Conservation (phyloP, 768 basidiomycete genomes). For the Boletellus ananiceps region DNA sequence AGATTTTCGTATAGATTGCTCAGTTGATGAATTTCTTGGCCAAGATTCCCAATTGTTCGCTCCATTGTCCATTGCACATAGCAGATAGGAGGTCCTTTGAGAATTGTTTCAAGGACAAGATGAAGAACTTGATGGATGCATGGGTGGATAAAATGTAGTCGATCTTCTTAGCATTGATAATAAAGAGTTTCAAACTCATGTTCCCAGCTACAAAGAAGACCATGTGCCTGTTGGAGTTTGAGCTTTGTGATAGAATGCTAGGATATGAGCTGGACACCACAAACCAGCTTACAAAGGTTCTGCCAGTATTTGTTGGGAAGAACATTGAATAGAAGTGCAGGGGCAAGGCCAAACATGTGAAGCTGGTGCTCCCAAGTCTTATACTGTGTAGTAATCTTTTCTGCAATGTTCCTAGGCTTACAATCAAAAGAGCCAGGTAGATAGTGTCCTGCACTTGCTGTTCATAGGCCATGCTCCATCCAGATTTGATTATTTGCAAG, state of each 20-base stretch:
- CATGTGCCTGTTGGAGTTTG: too few relatives aligned
- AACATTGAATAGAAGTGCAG: too few relatives aligned
- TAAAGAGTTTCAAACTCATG: constrained; percentile 30
- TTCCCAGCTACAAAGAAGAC: constrained; percentile 19
- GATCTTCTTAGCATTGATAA: constrained; percentile 17
- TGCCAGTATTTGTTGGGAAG: too few relatives aligned
- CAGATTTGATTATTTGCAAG: constrained; percentile 18
- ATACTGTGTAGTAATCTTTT: constrained; percentile 27
- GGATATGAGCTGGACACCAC: too few relatives aligned
- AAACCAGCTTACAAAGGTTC: too few relatives aligned
- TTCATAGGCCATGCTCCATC: constrained; percentile 18
- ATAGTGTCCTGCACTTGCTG: constrained; percentile 12
- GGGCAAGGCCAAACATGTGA: constrained; percentile 18
- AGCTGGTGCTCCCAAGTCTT: constrained; percentile 27
- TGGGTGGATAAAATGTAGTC: constrained; percentile 31
- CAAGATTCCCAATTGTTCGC: constrained; percentile 25
- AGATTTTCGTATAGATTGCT: constrained; percentile 1
- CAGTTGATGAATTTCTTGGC: constrained; percentile 18
- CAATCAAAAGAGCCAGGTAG: constrained; percentile 19
- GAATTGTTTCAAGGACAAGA: constrained; percentile 5
- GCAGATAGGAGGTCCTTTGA: background rate
- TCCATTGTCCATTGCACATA: constrained; percentile 33
- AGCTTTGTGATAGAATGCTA: too few relatives aligned
- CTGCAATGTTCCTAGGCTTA: constrained; percentile 21
- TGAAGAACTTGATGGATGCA: constrained; percentile 28